phyloP scores from a whole-genome alignment of 306 rosid species.

The Dryas drummondii region DNA sequence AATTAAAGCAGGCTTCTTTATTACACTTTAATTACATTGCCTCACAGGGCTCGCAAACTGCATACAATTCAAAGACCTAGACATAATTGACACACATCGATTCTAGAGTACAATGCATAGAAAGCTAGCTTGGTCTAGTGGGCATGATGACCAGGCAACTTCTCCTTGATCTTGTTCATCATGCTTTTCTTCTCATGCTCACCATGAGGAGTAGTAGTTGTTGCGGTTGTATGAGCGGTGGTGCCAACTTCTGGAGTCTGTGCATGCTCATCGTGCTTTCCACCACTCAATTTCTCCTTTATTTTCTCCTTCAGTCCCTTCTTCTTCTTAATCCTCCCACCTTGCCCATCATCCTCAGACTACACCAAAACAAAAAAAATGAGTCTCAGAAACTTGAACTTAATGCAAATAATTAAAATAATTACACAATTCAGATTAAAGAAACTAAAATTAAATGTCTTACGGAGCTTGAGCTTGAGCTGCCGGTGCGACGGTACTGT shows the following conservation, averaged over 20 bases:
- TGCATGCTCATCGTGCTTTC: constrained; percentile 8
- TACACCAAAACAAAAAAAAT: not conserved
- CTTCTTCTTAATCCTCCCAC: constrained; percentile 61
- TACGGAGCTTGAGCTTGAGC: constrained; percentile 68
- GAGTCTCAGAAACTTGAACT: too few species aligned
- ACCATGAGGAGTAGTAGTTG: not conserved
- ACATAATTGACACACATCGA: too few species aligned
- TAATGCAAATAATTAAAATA: too few species aligned
- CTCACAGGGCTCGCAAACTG: too few species aligned
- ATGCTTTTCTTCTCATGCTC: constrained; percentile 62
- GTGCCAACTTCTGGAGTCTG: not conserved
- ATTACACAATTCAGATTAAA: too few species aligned
- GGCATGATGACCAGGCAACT: constrained; percentile 67
- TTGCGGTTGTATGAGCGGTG: not conserved
- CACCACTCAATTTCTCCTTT: constrained; percentile 55
- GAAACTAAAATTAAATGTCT: not conserved
- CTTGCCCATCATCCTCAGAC: constrained; percentile 55
- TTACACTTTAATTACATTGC: too few species aligned
- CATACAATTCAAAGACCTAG: too few species aligned
- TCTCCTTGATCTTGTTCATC: constrained; percentile 73
- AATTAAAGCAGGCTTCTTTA: too few species aligned
- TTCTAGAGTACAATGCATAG: too few species aligned
- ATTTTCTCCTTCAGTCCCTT: constrained; percentile 59
- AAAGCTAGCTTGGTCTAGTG: not conserved
- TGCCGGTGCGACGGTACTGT: constrained; percentile 36